phyloP scores from a whole-genome alignment of 2,329 filamentous ascomycete species.

The Venturia effusa region DNA sequence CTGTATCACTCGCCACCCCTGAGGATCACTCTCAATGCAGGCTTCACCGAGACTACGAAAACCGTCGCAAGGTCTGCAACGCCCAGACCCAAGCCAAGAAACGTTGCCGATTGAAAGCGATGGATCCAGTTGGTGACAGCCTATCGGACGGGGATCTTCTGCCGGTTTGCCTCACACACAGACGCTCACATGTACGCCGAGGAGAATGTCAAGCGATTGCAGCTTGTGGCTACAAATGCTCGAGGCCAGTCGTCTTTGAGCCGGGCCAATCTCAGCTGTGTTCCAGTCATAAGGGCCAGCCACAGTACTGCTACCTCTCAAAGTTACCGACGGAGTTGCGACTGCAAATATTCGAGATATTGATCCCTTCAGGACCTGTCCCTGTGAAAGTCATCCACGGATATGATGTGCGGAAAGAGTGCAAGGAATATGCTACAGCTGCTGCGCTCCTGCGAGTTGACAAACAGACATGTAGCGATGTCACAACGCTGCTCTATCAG shows the following conservation, averaged over 20 bases:
- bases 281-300: background rate
- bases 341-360: background rate
- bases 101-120: background rate
- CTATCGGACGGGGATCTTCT: background rate
- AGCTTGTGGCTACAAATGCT: background rate
- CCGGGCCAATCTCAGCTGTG: background rate
- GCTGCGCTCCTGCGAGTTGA: background rate
- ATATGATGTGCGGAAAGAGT: background rate
- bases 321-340: conserved; percentile 1
- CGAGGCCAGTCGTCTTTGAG: background rate
- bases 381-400: background rate
- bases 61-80: background rate
- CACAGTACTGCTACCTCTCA: background rate
- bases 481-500: background rate
- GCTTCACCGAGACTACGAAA: background rate
- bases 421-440: background rate
- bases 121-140: background rate
- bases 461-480: background rate
- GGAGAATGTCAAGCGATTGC: background rate
- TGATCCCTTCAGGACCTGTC: background rate
- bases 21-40: background rate
- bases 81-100: background rate
- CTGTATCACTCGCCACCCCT: background rate
- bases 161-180: background rate
- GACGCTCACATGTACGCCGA: background rate